These are phyloP conservation scores for Myotisia sp. DNA, from an alignment of 2,329 filamentous ascomycete genomes.

Conservation along the genomic window DNA sequence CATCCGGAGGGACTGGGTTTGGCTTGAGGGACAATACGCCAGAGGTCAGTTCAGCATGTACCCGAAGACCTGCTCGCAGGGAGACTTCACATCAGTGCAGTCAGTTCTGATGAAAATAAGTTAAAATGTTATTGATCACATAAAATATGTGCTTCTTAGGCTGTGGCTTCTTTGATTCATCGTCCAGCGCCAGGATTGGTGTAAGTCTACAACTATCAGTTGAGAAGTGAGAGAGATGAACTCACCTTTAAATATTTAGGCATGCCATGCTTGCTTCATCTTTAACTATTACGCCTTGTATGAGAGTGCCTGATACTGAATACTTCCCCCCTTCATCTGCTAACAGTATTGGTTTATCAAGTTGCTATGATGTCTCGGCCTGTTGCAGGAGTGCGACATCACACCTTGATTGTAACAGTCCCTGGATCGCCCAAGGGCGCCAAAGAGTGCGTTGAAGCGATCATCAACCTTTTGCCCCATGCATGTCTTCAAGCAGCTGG, in stretches of 20 bases:
- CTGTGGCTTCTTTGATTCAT: constrained; percentile 63
- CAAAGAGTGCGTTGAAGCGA: constrained; percentile 76
- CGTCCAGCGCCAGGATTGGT: constrained; percentile 79
- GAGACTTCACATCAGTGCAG: too few species aligned
- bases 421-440: constrained; percentile 93
- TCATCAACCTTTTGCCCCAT: constrained; percentile 83
- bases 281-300: constrained; percentile 75
- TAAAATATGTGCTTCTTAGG: constrained; percentile 41
- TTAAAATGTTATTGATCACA: too few species aligned
- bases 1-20: constrained; percentile 89
- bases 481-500: constrained; percentile 85
- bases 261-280: constrained; percentile 88
- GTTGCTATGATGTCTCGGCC: constrained; percentile 95
- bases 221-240: not conserved
- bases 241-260: constrained; percentile 26
- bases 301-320: constrained; percentile 23
- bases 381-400: constrained; percentile 72
- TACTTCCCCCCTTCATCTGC: constrained; percentile 8
- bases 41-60: constrained; percentile 55
- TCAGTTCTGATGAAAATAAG: too few species aligned
- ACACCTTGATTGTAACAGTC: constrained; percentile 70
- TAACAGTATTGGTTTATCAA: constrained; percentile 24
- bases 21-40: constrained; percentile 73
- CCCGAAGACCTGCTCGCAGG: too few species aligned
- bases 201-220: constrained; percentile 27